Conservation (phyloP, 768 basidiomycete species). For the Auricularia heimuer region DNA sequence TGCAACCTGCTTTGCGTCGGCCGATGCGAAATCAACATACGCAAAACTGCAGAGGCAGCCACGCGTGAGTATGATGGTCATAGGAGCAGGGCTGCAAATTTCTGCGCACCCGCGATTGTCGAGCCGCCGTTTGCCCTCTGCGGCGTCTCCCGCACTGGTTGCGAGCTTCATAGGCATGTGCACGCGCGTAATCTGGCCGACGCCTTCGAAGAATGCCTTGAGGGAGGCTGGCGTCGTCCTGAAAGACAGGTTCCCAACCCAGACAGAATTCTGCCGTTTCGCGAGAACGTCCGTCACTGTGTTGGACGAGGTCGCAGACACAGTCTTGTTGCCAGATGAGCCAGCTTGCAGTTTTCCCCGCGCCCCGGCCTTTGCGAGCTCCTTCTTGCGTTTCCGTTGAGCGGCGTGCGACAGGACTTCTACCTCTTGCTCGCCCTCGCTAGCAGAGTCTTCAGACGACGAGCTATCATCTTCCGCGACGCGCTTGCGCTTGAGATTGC, state of each 20-base stretch:
- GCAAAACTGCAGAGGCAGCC: conserved; percentile 59
- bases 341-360: conserved; percentile 32
- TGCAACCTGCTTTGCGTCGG: conserved; percentile 63
- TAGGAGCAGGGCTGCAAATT: neutral
- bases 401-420: conserved; percentile 66
- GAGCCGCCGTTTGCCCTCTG: conserved; percentile 26
- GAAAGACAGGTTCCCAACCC: conserved; percentile 93
- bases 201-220: conserved; percentile 56
- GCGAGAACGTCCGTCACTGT: conserved; percentile 16
- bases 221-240: conserved; percentile 75
- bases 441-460: neutral
- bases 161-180: conserved; percentile 70
- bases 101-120: conserved; percentile 71
- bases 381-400: conserved; percentile 35
- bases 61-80: conserved; percentile 10
- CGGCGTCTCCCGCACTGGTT: conserved; percentile 31
- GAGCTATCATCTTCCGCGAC: neutral
- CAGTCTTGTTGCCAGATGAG: conserved; percentile 19
- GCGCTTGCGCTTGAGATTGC: neutral
- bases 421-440: neutral
- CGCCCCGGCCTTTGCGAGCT: conserved; percentile 10
- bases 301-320: neutral
- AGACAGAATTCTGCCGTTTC: conserved; percentile 78
- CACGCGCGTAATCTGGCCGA: conserved; percentile 52
- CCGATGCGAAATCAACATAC: conserved; percentile 85